Conservation (phyloP, 164 flowering plant genomes). For the Kingdonia uniflora region DNA sequence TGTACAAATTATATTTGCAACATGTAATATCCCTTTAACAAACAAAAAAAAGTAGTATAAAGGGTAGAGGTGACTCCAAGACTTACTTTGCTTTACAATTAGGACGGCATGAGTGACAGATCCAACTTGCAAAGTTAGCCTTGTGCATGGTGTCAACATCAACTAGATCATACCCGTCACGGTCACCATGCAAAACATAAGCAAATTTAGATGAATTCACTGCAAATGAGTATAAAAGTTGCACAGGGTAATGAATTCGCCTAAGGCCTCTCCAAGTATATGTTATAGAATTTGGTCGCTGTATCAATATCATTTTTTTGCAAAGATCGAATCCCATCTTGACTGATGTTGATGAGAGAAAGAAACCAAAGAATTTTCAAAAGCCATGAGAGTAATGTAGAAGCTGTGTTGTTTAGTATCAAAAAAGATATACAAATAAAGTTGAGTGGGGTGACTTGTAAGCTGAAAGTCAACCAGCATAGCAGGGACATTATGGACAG, state of each 20-base stretch:
- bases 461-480: no score
- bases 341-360: no score
- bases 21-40: neutral
- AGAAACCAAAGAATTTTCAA: no score
- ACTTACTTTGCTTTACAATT: slow-evolving; percentile 99
- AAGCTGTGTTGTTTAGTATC: no score
- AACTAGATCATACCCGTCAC: slow-evolving; percentile 96
- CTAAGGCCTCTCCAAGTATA: slow-evolving; percentile 97
- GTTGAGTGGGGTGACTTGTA: no score
- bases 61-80: neutral
- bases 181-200: slow-evolving; percentile 69
- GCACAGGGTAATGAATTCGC: slow-evolving; percentile 17
- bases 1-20: no score
- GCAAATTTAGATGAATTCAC: slow-evolving; percentile 5
- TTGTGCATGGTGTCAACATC: slow-evolving; percentile 99
- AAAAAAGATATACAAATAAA: no score
- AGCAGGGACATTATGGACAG: no score
- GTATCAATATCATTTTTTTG: slow-evolving; percentile 80
- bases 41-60: neutral
- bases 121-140: slow-evolving; percentile 98
- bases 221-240: no score
- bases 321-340: slow-evolving; percentile 90
- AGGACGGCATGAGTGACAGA: slow-evolving; percentile 96
- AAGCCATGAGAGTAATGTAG: no score
- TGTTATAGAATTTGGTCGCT: slow-evolving; percentile 97